Evolutionary conservation across 2,329 filamentous ascomycete genomes (phyloP).

Genomic region (Arthrobotrys pseudoclavata): DNA sequence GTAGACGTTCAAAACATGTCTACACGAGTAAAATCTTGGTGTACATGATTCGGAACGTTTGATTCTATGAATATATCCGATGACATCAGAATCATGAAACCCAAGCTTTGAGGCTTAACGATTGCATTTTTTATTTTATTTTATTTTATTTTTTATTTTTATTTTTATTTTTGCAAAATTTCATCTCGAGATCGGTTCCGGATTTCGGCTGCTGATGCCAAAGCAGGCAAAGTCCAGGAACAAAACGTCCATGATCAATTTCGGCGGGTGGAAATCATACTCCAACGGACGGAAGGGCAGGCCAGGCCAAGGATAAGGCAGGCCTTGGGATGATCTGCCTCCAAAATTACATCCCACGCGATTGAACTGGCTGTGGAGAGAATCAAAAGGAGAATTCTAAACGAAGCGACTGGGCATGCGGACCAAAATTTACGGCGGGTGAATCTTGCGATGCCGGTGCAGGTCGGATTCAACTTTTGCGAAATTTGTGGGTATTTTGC

Average conservation of each 20-base stretch:
- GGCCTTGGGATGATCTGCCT: conserved; percentile 20
- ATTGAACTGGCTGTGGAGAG: conserved; percentile 31
- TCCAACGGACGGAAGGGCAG: conserved; percentile 35
- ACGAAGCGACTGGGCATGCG: conserved; percentile 19
- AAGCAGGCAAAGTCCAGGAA: conserved; percentile 51
- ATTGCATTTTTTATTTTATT: too few species aligned
- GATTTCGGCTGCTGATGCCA: conserved; percentile 30
- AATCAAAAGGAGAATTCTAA: conserved; percentile 24
- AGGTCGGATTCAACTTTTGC: conserved; percentile 20
- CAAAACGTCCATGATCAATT: conserved; percentile 27
- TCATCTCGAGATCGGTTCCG: conserved; percentile 18
- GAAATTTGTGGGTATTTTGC: conserved; percentile 21
- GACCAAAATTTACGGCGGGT: conserved; percentile 18
- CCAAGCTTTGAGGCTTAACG: conserved; percentile 29
- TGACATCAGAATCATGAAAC: conserved; percentile 34
- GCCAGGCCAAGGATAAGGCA: conserved; percentile 17
- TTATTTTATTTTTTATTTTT: too few species aligned
- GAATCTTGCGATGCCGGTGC: conserved; percentile 21
- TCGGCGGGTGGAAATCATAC: conserved; percentile 27
- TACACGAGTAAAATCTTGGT: neutral
- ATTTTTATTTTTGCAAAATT: conserved; percentile 14
- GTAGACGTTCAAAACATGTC: conserved; percentile 5
- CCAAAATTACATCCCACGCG: conserved; percentile 60
- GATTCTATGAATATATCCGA: conserved; percentile 27
- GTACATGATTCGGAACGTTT: conserved; percentile 24